phyloP scores from a whole-genome alignment of 2,329 filamentous ascomycete species.

The Huntiella omanensis region DNA sequence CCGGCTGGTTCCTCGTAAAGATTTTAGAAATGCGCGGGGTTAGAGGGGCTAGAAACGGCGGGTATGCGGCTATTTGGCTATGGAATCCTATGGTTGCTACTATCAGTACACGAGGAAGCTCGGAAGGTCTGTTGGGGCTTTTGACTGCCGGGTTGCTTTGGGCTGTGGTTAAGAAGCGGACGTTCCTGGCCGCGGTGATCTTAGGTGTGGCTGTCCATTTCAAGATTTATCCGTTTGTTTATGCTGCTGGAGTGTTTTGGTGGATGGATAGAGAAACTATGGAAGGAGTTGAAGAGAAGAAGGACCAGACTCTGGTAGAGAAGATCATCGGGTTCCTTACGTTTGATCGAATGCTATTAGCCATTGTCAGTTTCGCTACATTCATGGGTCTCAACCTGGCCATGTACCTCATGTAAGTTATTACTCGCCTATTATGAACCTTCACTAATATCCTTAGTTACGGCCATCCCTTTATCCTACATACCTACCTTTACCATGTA shows the following conservation, averaged over 20 bases:
- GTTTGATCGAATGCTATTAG: constrained; percentile 35
- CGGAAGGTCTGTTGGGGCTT: constrained; percentile 74
- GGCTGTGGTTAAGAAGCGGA: constrained; percentile 49
- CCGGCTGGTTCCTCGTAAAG: constrained; percentile 32
- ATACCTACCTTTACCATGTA: constrained; percentile 87
- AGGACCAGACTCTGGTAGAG: constrained; percentile 13
- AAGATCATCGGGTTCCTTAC: constrained; percentile 27
- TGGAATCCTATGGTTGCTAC: constrained; percentile 96
- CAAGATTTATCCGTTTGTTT: constrained; percentile 98
- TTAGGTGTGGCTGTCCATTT: constrained; percentile 82
- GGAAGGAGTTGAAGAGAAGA: constrained; percentile 11
- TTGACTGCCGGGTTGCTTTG: constrained; percentile 69
- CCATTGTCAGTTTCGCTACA: constrained; percentile 46
- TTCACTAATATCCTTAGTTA: constrained; percentile 33
- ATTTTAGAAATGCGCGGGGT: constrained; percentile 26
- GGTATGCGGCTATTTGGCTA: constrained; percentile 75
- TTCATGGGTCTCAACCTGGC: constrained; percentile 54
- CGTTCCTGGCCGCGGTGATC: constrained; percentile 49
- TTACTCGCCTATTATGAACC: not conserved
- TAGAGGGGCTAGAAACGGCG: constrained; percentile 37
- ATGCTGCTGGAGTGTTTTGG: constrained; percentile 64
- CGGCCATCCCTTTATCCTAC: constrained; percentile 60
- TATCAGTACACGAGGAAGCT: constrained; percentile 87
- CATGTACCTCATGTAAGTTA: constrained; percentile 57
- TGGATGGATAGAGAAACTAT: constrained; percentile 48